Evolutionary conservation across 2,329 filamentous ascomycete genomes (phyloP), one percentile per base, ranked within the genome.

Genomic region (Metarhizium sp.): DNA sequence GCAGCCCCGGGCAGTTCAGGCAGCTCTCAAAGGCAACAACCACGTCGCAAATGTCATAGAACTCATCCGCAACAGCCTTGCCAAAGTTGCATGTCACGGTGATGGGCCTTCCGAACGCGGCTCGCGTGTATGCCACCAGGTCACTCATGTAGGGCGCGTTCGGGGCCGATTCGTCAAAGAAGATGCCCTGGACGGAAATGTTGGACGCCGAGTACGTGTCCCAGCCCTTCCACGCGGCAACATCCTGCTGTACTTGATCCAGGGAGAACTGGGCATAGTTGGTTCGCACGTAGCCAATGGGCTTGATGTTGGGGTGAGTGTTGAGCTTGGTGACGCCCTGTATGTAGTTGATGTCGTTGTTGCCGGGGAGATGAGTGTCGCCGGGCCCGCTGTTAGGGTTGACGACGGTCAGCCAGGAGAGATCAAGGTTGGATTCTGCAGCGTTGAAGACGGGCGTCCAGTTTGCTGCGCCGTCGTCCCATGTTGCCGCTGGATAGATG

Each of bases 11-110:
- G 30, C 54, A 55, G 57, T 64, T 61, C 53, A 64, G 55, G 51
- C 61, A 62, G 56, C 62, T 63, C 57, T 64, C 63, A 20, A 64
- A 64, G 2, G 58, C 61, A 10, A 64, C 50, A 10, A 64, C 63
- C 4, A 64, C 53, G 43, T 64, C 62, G 51, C 62, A 64, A n/a
- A 64, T 59, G 6, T 50, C 43, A 43, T 64, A 64, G 48, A 54
- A 64, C 49, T 58, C 56, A 4, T 50, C 53, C 1, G 55, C 40
- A 0, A 57, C 57, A 7, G 54, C 55, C 29, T 50, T 43, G 6
- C 63, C 62, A 57, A 64, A 64, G 58, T 64, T 64, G 55, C 63
- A 64, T 13, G 63, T 50, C 2, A 55, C 56, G 2, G 57, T 63
- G 29, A 62, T 56, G 2, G 50, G 30, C 10, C 50, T 14, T 8